These are phyloP conservation scores for Rubus parviflorus DNA, from an alignment of 306 rosid genomes.

Conservation along the genomic window DNA sequence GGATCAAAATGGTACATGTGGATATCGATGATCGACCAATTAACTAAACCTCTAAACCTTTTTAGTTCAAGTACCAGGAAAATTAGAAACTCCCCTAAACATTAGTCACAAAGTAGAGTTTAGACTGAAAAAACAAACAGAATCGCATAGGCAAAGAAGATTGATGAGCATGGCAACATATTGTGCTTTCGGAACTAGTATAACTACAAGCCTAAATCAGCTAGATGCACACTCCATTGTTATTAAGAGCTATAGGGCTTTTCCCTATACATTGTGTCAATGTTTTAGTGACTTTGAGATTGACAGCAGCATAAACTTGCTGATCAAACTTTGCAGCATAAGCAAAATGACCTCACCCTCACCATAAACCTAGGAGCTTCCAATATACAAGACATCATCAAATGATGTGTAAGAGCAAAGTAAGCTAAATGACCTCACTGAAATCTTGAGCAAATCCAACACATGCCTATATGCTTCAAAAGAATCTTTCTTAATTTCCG, in stretches of 20 bases:
- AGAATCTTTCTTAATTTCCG: neutral
- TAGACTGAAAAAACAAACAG: neutral
- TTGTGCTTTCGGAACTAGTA: neutral
- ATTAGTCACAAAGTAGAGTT: neutral
- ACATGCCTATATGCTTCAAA: neutral
- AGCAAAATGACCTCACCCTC: conserved; percentile 11
- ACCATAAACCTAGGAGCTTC: neutral
- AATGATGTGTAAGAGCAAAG: neutral
- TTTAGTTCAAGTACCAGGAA: neutral
- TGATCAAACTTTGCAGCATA: neutral
- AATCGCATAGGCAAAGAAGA: neutral
- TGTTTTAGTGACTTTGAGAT: neutral
- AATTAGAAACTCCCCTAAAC: neutral
- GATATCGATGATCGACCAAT: neutral
- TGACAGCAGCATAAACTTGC: neutral
- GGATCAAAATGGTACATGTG: neutral
- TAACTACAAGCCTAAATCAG: conserved; percentile 1
- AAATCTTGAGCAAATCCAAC: neutral
- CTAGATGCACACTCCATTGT: neutral
- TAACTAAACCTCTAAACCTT: neutral
- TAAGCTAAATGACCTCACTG: conserved; percentile 8
- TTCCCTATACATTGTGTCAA: neutral
- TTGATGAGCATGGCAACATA: neutral
- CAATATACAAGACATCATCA: neutral
- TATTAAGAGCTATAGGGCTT: neutral